phyloP scores from a whole-genome alignment of 2,329 filamentous ascomycete species.

The Diplodia seriata region DNA sequence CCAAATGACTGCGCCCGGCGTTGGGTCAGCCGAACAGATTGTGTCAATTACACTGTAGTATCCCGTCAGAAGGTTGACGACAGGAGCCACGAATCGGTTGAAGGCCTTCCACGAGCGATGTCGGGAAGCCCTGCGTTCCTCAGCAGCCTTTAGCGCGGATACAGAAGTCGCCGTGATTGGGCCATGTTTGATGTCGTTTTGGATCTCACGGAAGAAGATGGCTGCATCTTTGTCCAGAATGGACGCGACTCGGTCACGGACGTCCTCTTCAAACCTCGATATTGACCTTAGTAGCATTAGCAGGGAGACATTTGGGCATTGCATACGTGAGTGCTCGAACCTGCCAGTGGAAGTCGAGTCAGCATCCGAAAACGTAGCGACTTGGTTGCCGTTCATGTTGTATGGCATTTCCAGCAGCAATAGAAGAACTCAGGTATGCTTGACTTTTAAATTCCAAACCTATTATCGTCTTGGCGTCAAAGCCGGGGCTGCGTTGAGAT shows the following conservation, averaged over 20 bases:
- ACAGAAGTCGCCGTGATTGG: neutral
- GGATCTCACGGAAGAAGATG: neutral
- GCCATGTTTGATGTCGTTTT: neutral
- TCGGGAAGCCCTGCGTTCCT: neutral
- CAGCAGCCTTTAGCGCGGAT: neutral
- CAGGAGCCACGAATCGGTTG: conserved; percentile 2
- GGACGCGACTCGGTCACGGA: neutral
- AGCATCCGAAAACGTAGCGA: neutral
- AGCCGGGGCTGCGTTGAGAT: too few species aligned
- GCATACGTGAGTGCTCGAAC: neutral
- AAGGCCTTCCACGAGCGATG: neutral
- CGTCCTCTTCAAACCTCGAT: neutral
- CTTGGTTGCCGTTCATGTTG: neutral
- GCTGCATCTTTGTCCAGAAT: neutral
- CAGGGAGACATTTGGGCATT: neutral
- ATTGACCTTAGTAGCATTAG: neutral
- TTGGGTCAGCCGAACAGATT: conserved; percentile 33
- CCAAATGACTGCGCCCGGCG: conserved; percentile 33
- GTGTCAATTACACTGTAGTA: conserved; percentile 28
- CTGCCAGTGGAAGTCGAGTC: neutral
- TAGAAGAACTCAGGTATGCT: too few species aligned
- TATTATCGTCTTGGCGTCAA: too few species aligned
- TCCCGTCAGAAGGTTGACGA: conserved; percentile 7
- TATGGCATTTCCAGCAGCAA: too few species aligned
- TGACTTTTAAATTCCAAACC: too few species aligned